A percentile compares a stretch with the other conserved stretches of the same genome.
These are phyloP conservation scores for Alternaria brassicicola DNA, from an alignment of 2,329 filamentous ascomycete species.

Conservation along the genomic window DNA sequence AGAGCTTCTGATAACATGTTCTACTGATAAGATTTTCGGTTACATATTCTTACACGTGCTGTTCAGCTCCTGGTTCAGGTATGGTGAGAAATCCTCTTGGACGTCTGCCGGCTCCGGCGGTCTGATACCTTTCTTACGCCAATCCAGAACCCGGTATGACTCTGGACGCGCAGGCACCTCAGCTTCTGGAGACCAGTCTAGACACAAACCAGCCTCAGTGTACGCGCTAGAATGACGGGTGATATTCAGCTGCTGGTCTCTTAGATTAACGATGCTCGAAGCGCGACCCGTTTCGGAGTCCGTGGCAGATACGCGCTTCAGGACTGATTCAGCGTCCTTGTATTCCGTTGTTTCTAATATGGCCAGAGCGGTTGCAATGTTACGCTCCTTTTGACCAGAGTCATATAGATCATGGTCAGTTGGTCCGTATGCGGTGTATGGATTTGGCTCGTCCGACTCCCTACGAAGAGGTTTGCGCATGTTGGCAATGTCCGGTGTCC, in stretches of 20 bases:
- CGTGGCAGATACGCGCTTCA: neutral
- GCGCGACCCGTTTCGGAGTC: slow-evolving; percentile 1
- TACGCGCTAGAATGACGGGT: slow-evolving; percentile 4
- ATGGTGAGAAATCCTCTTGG: neutral
- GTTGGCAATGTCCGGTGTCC: neutral
- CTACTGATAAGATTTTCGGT: neutral
- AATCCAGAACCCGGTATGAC: slow-evolving; percentile 1
- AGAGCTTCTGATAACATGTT: neutral
- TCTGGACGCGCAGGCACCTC: neutral
- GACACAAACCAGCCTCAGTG: neutral
- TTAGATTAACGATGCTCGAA: neutral
- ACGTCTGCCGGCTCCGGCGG: neutral
- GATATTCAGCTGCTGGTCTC: slow-evolving; percentile 2
- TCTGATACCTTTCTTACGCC: neutral
- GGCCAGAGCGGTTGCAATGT: neutral
- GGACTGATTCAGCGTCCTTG: slow-evolving; percentile 1
- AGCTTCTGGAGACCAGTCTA: neutral
- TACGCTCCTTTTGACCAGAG: neutral
- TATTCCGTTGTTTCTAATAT: neutral
- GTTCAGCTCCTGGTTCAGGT: neutral
- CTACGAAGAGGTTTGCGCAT: neutral
- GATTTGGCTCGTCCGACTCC: neutral
- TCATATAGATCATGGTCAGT: neutral
- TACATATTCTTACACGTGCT: neutral
- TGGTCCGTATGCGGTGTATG: neutral